Percentiles rank a stretch among this genome's conserved stretches.
These are phyloP conservation scores for Sergeia podlipaevii DNA, from an alignment of 208 protist genomes.

Conservation along the genomic window DNA sequence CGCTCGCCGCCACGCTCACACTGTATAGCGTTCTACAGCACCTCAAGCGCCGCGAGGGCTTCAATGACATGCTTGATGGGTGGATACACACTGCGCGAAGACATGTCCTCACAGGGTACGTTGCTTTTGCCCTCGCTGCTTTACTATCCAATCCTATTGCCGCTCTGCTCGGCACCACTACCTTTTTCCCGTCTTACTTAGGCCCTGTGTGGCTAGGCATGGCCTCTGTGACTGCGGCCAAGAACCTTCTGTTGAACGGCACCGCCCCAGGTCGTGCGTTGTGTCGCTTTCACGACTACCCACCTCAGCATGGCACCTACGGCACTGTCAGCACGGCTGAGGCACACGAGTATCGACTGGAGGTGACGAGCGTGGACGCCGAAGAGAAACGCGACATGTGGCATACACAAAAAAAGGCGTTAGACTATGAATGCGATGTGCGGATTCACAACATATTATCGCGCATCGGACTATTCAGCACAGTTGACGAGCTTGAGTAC, in stretches of 20 bases:
- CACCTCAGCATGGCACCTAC: constrained; percentile 62
- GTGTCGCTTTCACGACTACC: constrained; percentile 40
- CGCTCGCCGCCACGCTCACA: constrained; percentile 50
- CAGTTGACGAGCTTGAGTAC: constrained; percentile 71
- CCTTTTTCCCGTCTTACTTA: constrained; percentile 65
- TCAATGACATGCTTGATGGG: constrained; percentile 55
- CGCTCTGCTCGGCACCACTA: background rate
- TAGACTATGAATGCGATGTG: constrained; percentile 88
- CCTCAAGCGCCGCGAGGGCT: constrained; percentile 55
- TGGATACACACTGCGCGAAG: constrained; percentile 32
- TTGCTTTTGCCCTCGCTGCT: constrained; percentile 9
- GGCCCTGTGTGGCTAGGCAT: constrained; percentile 83
- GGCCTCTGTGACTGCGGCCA: constrained; percentile 26
- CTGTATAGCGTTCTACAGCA: constrained; percentile 44
- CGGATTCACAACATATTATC: constrained; percentile 59
- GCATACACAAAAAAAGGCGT: constrained; percentile 64
- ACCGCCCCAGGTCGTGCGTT: constrained; percentile 52
- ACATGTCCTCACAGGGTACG: constrained; percentile 14
- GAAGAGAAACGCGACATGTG: constrained; percentile 71
- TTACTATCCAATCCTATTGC: background rate
- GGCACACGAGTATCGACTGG: constrained; percentile 69
- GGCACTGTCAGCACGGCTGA: constrained; percentile 55
- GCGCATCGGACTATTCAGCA: constrained; percentile 49
- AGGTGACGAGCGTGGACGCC: constrained; percentile 61
- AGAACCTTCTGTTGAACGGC: constrained; percentile 50